A percentile compares a stretch with the other conserved stretches of the same genome.
phyloP scores from a whole-genome alignment of 768 basidiomycete species.

The Macrolepiota fuliginosa region DNA sequence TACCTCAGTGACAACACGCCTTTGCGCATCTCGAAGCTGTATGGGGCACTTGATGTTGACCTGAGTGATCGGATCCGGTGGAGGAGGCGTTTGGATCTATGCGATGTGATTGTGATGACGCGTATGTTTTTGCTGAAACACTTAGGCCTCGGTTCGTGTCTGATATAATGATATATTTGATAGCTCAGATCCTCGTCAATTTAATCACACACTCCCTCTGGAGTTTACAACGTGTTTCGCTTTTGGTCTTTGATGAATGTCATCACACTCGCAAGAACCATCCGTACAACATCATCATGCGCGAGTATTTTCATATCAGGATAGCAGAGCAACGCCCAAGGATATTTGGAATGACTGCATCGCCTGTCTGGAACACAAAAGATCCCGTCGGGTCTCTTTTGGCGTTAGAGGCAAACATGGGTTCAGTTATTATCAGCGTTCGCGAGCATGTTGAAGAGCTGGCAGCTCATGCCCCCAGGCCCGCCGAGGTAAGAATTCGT shows the following conservation, averaged over 20 bases:
- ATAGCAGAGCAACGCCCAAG: slow-evolving; percentile 55
- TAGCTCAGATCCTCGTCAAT: slow-evolving; percentile 83
- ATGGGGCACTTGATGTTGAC: slow-evolving; percentile 71
- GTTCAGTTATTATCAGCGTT: slow-evolving; percentile 75
- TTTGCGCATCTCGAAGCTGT: slow-evolving; percentile 63
- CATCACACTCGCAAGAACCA: slow-evolving; percentile 78
- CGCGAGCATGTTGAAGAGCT: slow-evolving; percentile 69
- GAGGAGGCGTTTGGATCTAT: slow-evolving; percentile 55
- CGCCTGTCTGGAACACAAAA: slow-evolving; percentile 80
- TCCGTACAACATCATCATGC: slow-evolving; percentile 77
- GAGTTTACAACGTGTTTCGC: slow-evolving; percentile 62
- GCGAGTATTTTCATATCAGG: slow-evolving; percentile 54
- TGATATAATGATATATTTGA: not conserved
- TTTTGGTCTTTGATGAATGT: slow-evolving; percentile 81
- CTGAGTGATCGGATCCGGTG: slow-evolving; percentile 65
- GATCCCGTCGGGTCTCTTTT: slow-evolving; percentile 62
- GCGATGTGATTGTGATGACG: slow-evolving; percentile 86
- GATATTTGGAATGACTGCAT: slow-evolving; percentile 93
- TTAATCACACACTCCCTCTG: slow-evolving; percentile 80
- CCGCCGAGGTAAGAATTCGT: slow-evolving; percentile 52
- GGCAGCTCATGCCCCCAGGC: slow-evolving; percentile 55
- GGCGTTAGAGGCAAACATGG: slow-evolving; percentile 65
- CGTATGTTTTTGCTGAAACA: slow-evolving; percentile 39
- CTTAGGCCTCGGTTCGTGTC: not conserved
- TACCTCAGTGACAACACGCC: slow-evolving; percentile 66